Base-by-base conservation (phyloP, 1,284 basidiomycete species). In the Cutaneotrichosporon spelunceum region DNA sequence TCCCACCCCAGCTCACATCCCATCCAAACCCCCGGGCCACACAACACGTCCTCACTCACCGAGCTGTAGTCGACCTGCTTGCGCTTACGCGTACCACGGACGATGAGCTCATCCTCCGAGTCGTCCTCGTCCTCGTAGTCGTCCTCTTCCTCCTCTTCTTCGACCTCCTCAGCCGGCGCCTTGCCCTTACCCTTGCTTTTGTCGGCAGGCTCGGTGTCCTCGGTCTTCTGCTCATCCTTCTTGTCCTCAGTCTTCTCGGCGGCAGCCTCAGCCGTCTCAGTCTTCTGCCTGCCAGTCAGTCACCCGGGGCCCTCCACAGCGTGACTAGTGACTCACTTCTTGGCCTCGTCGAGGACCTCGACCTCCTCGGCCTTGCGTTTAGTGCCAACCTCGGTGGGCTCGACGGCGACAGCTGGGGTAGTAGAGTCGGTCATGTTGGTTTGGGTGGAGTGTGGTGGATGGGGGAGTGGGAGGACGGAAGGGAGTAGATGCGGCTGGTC, bases 141-240 rank as follows among this genome's bases (percentile, higher is more conserved):
- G 10, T 59, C 62, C 53, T 62, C 68, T 27, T 66, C 66, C 27
- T 61, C 54, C 49, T 65, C 66, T 34, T 68, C 62, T 33, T 62
- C 65, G 24, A 48, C 56, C 29, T 57, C 47, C 21, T 50, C 26
- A 21, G 59, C 61, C 39, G 67, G 63, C 23, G 60, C 62, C 57
- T 70, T 71, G 52, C 66, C 70, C 61, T 73, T 73, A 49, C 72
- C 72, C 61, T 74, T 74, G 59, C 68, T 68, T 59, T 67, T 69
- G 61, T 64, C 66, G 24, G 63, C 36, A 21, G 57, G 50, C 29
- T 36, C 42, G 30, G 53, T 33, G 8, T 33, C 57, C 27, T 13
- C 60, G 34, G 29, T 27, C 21, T 53, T 45, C 14, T 39, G 66
- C 65, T 57, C 59, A 58, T 63, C 61, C 33, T 63, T 29, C 57